phyloP scores from a whole-genome alignment of 192 early-diverging fungal species.

The Phlyctochytrium bullatum region DNA sequence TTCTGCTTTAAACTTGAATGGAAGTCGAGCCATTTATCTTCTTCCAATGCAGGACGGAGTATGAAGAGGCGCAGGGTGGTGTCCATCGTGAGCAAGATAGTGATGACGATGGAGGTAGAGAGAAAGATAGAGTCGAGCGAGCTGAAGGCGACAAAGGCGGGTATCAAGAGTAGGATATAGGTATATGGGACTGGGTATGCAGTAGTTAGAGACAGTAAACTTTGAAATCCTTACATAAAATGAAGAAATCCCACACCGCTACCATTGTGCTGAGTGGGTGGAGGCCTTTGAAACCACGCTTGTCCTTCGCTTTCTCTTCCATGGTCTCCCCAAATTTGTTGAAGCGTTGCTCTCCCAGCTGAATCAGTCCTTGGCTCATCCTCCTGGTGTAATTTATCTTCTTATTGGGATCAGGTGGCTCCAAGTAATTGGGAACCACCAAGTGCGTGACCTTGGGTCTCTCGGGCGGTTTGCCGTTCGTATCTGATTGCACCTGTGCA shows the following conservation, averaged over 20 bases:
- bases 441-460: no score
- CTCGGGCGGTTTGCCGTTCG: not conserved
- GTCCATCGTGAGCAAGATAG: conserved; percentile 12
- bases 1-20: not conserved
- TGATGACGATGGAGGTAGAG: not conserved
- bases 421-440: no score
- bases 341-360: not conserved
- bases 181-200: not conserved
- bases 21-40: conserved; percentile 3
- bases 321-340: not conserved
- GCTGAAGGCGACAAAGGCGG: not conserved
- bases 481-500: not conserved
- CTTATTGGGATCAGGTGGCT: not conserved
- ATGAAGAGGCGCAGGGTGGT: conserved; percentile 14
- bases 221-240: not conserved
- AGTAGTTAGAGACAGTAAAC: no score
- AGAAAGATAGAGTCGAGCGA: not conserved
- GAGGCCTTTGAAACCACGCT: not conserved
- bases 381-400: not conserved
- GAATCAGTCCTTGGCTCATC: not conserved
- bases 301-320: not conserved
- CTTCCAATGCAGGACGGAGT: not conserved
- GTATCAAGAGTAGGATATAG: not conserved
- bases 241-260: not conserved
- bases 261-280: not conserved